Base-by-base conservation (phyloP, 2,329 filamentous ascomycete species). In the Rhinocladiella similis region DNA sequence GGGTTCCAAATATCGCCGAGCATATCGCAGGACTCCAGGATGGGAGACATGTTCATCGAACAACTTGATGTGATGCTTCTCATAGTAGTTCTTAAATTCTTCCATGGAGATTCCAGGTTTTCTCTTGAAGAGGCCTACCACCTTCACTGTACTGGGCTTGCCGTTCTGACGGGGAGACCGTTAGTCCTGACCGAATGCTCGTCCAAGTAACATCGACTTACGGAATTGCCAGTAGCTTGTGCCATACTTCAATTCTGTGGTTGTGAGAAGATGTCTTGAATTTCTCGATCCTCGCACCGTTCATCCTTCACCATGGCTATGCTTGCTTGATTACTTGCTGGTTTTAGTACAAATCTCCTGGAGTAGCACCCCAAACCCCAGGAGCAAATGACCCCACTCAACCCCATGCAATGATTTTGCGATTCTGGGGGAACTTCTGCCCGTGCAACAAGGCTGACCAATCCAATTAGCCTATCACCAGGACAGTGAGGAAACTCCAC, bases 1-100 rank as follows among this genome's bases (percentile, higher is more conserved):
- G 5, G 52, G 52, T 33, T 38, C 29, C 29, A 50, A 50, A 49
- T 50, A 43, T 43, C 53, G 53, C 12, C 47, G 47, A 10, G 47
- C 13, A 51, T 51, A 51, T 14, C 47, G 53, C 18, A 51, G 25
- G 19, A 50, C 38, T 19, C 47, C 47, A 33, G 47, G 54, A 2
- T 65, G 64, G 22, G 64, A 66, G 16, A 59, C 51, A 14, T 63
- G 56, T 9, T 57, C 57, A 10, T 63, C 13, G 3, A 68, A 38
- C 20, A 47, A 47, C 39, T 65, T 66, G 20, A 66, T 14, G n/a
- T 66, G 61, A 0, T 49, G 63, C 4, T 59, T 59, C 39, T 68
- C 65, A 39, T 66, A 68, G 38, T 58, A 60, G 5, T 50, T 56
- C 36, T 61, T 61, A 56, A 67, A 68, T 9, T 62, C 53, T 33